A percentile compares a stretch with the other conserved stretches of the same genome.
Conservation (phyloP, 1,139 yeast species). For the Hemisphaericaspora lyxosophila region DNA sequence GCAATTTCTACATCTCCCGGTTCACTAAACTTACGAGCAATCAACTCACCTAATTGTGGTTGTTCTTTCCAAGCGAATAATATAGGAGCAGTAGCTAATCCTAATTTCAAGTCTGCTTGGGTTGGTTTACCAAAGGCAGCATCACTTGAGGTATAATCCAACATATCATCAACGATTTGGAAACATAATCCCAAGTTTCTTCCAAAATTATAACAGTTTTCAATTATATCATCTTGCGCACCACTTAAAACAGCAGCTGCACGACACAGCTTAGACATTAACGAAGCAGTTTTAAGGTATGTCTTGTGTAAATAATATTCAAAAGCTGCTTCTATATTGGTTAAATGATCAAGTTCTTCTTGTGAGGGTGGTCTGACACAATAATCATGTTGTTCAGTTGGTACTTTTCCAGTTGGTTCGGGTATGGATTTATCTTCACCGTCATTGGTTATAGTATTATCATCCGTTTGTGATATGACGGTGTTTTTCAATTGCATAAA, state of each 20-base stretch:
- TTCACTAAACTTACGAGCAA: slow-evolving; percentile 75
- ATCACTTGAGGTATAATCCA: slow-evolving; percentile 87
- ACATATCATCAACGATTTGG: slow-evolving; percentile 94
- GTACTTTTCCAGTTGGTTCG: slow-evolving; percentile 62
- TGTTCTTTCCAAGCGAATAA: slow-evolving; percentile 89
- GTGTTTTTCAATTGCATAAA: slow-evolving; percentile 97
- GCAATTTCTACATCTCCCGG: slow-evolving; percentile 86
- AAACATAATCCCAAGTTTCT: slow-evolving; percentile 91
- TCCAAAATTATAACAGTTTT: slow-evolving; percentile 87
- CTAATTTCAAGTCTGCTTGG: slow-evolving; percentile 90
- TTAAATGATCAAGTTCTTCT: slow-evolving; percentile 56
- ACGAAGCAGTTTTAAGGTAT: slow-evolving; percentile 88
- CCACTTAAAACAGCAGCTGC: slow-evolving; percentile 94
- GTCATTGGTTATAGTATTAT: slow-evolving; percentile 47
- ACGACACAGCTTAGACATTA: slow-evolving; percentile 92
- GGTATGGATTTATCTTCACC: slow-evolving; percentile 55
- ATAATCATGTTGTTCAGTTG: slow-evolving; percentile 59
- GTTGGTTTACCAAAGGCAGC: slow-evolving; percentile 89
- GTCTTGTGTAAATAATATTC: slow-evolving; percentile 95
- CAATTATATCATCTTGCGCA: slow-evolving; percentile 69
- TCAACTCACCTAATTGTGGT: slow-evolving; percentile 81
- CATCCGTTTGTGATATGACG: slow-evolving; percentile 52
- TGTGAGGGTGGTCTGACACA: slow-evolving; percentile 40
- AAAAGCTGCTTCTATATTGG: slow-evolving; percentile 81
- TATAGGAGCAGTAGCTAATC: slow-evolving; percentile 96